A percentile compares a stretch with the other conserved stretches of the same genome.
phyloP scores from a whole-genome alignment of 2,329 filamentous ascomycete species.

The Alternaria sp. region DNA sequence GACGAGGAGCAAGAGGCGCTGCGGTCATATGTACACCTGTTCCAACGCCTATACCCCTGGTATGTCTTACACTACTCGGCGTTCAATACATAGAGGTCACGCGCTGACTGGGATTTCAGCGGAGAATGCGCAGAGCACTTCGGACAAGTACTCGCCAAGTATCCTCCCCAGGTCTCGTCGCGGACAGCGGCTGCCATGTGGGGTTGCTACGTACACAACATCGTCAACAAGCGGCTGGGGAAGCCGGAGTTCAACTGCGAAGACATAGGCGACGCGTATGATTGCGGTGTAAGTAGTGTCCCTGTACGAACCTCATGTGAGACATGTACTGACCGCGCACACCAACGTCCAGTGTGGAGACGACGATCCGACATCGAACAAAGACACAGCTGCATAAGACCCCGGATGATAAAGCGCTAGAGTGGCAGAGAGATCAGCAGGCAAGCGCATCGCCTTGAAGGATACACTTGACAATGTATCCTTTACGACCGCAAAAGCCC shows the following conservation, averaged over 20 bases:
- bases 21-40: constrained; percentile 67
- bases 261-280: constrained; percentile 70
- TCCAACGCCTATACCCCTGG: constrained; percentile 70
- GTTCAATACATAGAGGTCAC: constrained; percentile 23
- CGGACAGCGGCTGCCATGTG: constrained; percentile 68
- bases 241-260: constrained; percentile 69
- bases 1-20: constrained; percentile 66
- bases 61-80: constrained; percentile 41
- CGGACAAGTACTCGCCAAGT: constrained; percentile 65
- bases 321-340: background rate
- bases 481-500: constrained; percentile 3
- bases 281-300: constrained; percentile 55
- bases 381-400: constrained; percentile 26
- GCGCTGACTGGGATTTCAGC: constrained; percentile 47
- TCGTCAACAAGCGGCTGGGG: constrained; percentile 67
- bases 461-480: constrained; percentile 8
- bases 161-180: constrained; percentile 68
- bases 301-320: background rate
- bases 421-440: constrained; percentile 15
- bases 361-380: constrained; percentile 51
- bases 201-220: constrained; percentile 71
- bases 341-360: constrained; percentile 55
- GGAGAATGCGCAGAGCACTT: constrained; percentile 72
- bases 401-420: constrained; percentile 13
- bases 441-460: constrained; percentile 12